Evolutionary conservation across 805 yeast genomes (phyloP), one percentile per base, ranked within the genome.

Genomic region (Saccharomycopsis microspora): DNA sequence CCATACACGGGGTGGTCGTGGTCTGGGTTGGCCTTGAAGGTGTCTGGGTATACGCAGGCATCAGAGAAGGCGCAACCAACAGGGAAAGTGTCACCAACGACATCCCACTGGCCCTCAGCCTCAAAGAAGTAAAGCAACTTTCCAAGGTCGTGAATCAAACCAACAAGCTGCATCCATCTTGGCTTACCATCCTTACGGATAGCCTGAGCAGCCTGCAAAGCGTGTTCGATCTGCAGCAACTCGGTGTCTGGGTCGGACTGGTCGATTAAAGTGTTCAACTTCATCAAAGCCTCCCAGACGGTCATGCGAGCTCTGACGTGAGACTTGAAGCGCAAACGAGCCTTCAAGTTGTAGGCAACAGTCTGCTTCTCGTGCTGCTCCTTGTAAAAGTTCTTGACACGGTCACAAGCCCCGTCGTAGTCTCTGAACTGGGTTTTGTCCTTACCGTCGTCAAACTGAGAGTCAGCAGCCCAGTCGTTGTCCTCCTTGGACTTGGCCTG

Each of bases 81-180:
- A 0, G 86, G 84, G 57, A 81, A 81, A 3, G 86, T 81, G 58
- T 81, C 87, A 6, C 87, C 87, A 30, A 81, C 87, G 35, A 81
- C 87, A 57, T 80, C 86, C 86, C 86, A 81, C 59, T 81, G 86
- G 4, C 86, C 86, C 55, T 76, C 71, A n/a, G 85, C 80, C 55
- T 79, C 85, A 57, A 73, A 81, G 53, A 80, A 81, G 59, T 81
- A 81, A n/a, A 81, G 65, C 19, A 81, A 67, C 56, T 81, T 81
- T 1, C 87, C 87, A 49, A 81, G 62, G 58, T 81, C 87, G 57
- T 81, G 87, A 38, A 81, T 77, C 37, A 81, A 62, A 1, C 87
- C 87, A 5, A 81, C 85, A 29, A 80, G 62, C 59, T 81, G 86
- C 67, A 81, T 80, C 87, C 87, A 81, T 38, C 85, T 63, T 1